phyloP scores from a whole-genome alignment of 2,329 filamentous ascomycete genomes.

The Tolypocladium nubicola region DNA sequence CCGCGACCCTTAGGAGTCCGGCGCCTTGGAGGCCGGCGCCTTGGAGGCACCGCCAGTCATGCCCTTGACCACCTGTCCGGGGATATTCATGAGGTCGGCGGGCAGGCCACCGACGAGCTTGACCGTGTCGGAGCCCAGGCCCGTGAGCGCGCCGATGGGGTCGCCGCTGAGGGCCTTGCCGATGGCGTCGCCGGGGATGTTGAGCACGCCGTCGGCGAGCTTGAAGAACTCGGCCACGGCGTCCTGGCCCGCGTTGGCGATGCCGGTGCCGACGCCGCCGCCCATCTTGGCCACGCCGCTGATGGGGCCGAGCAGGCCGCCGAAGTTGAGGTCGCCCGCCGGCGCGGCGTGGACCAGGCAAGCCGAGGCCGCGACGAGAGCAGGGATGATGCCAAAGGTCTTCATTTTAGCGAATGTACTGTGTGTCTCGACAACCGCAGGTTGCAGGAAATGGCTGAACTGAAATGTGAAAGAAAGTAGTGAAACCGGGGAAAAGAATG shows the following conservation, averaged over 20 bases:
- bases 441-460: neutral
- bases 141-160: neutral
- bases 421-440: neutral
- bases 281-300: neutral
- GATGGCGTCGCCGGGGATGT: slow-evolving; percentile 6
- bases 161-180: neutral
- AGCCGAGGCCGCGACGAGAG: neutral
- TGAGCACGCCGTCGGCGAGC: slow-evolving; percentile 6
- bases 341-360: neutral
- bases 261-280: slow-evolving; percentile 3
- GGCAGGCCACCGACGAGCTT: neutral
- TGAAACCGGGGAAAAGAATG: neutral
- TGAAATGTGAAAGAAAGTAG: neutral
- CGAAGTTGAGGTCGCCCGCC: neutral
- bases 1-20: no score
- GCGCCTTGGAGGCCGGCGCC: neutral
- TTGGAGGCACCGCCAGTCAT: neutral
- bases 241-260: slow-evolving; percentile 2
- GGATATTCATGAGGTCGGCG: neutral
- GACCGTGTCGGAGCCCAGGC: neutral
- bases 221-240: slow-evolving; percentile 7
- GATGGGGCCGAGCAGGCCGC: neutral
- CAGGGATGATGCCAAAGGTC: neutral
- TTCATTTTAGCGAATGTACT: neutral
- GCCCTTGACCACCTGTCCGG: neutral